phyloP scores from a whole-genome alignment of 345 rosid species.

The Cardamine resedifolia region DNA sequence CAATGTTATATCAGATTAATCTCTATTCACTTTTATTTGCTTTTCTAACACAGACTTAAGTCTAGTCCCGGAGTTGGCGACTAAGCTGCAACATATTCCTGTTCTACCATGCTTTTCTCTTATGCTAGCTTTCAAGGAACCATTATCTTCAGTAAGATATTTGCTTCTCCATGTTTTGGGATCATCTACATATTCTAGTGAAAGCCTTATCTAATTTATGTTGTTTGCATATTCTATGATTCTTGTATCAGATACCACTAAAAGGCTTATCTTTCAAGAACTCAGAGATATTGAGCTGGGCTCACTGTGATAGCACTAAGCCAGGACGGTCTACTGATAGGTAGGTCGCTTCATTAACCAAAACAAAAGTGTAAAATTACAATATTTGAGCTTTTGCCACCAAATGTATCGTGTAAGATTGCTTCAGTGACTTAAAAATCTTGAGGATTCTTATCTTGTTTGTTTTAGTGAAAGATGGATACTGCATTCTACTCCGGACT shows the following conservation, averaged over 20 bases:
- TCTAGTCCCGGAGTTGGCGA: conserved; percentile 51
- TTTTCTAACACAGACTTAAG: conserved; percentile 54
- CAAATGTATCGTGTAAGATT: neutral
- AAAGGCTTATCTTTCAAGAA: conserved; percentile 65
- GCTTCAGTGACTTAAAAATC: neutral
- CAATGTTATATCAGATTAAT: neutral
- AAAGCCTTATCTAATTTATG: conserved; percentile 3
- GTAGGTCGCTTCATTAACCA: conserved; percentile 33
- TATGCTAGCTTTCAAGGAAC: conserved; percentile 79
- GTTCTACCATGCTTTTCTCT: conserved; percentile 74
- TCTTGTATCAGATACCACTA: conserved; percentile 57
- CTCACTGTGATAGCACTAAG: conserved; percentile 76
- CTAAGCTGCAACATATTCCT: conserved; percentile 60
- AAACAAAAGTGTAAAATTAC: neutral
- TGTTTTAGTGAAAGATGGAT: conserved; percentile 75
- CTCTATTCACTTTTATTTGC: conserved; percentile 12
- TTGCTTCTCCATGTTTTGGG: neutral
- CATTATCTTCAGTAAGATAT: conserved; percentile 61
- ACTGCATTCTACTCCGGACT: conserved; percentile 66
- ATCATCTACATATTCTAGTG: neutral
- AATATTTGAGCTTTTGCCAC: neutral
- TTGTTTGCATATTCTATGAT: conserved; percentile 1
- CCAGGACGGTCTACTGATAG: conserved; percentile 69
- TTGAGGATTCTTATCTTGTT: neutral
- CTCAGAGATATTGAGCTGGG: conserved; percentile 68